Percentiles rank a stretch among this genome's conserved stretches.
Conservation (phyloP, 108 stramenopile genomes). For the Stephanodiscus minutulus region DNA sequence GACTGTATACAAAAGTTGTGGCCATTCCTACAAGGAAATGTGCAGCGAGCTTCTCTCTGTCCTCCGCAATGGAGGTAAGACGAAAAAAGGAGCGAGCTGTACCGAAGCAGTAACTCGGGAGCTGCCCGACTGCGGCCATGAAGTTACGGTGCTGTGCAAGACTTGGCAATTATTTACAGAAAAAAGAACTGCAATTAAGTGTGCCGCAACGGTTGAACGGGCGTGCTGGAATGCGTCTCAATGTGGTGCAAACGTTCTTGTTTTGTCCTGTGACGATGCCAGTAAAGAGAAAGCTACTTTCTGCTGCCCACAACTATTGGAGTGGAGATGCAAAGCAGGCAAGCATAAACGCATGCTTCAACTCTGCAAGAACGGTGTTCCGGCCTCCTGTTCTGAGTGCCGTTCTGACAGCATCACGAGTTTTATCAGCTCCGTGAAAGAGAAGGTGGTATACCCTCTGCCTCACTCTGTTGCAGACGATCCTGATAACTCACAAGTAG, state of each 20-base stretch:
- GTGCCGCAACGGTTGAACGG: not conserved
- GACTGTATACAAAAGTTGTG: constrained; percentile 16
- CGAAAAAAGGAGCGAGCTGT: constrained; percentile 22
- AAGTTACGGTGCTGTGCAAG: constrained; percentile 19
- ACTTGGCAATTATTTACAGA: constrained; percentile 13
- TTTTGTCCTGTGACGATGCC: constrained; percentile 10
- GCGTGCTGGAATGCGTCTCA: constrained; percentile 15
- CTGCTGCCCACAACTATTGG: not conserved
- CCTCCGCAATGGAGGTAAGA: constrained; percentile 18
- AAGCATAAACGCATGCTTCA: constrained; percentile 9
- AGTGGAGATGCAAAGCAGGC: constrained; percentile 20
- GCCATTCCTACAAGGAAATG: constrained; percentile 15
- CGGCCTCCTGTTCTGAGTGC: constrained; percentile 18
- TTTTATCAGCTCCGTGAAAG: constrained; percentile 10
- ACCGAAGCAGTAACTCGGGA: constrained; percentile 19
- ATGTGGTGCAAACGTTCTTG: constrained; percentile 9
- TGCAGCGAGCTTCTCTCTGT: constrained; percentile 18
- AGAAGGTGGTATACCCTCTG: not conserved
- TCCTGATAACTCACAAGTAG: not conserved
- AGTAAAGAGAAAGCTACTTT: constrained; percentile 6
- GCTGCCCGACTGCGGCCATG: constrained; percentile 19
- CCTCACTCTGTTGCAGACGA: not conserved
- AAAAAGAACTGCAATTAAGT: constrained; percentile 2
- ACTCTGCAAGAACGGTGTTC: constrained; percentile 10
- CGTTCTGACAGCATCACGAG: constrained; percentile 3